Percentiles rank a stretch among this genome's conserved stretches.
phyloP scores from a whole-genome alignment of 345 rosid species.

The Balakata baccata region DNA sequence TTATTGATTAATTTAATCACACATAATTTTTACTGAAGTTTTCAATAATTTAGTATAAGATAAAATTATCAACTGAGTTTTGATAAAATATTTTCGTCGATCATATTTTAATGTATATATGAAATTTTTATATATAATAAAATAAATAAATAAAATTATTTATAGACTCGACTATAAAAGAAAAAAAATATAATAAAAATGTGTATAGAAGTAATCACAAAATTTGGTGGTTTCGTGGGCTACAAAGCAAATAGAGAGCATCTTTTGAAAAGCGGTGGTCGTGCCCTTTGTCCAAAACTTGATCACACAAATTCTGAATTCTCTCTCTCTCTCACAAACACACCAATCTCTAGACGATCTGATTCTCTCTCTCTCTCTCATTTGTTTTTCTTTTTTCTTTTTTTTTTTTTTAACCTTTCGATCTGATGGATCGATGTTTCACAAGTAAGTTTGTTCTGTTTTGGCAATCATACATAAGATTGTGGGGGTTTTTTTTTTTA shows the following conservation, averaged over 20 bases:
- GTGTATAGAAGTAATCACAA: neutral
- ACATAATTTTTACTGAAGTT: no score
- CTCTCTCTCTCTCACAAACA: conserved; percentile 40
- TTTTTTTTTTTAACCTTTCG: conserved; percentile 56
- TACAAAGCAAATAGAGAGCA: conserved; percentile 49
- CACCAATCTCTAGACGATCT: conserved; percentile 78
- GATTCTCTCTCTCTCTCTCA: conserved; percentile 49
- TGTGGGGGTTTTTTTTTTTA: conserved; percentile 32
- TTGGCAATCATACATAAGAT: conserved; percentile 25
- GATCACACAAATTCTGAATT: conserved; percentile 25
- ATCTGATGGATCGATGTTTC: conserved; percentile 41
- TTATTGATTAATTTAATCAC: no score
- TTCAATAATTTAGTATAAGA: no score
- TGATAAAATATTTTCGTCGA: no score
- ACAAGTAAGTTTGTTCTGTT: conserved; percentile 26
- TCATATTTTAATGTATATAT: no score
- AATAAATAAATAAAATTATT: no score
- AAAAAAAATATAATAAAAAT: neutral
- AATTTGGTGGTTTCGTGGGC: conserved; percentile 34
- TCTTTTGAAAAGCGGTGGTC: conserved; percentile 90
- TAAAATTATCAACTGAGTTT: no score
- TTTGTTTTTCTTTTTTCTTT: conserved; percentile 22
- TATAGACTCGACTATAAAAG: no score
- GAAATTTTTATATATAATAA: no score
- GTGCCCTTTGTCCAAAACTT: conserved; percentile 54